These are phyloP conservation scores for Candida ponderosae DNA, from an alignment of 805 yeast species.

Conservation along the genomic window DNA sequence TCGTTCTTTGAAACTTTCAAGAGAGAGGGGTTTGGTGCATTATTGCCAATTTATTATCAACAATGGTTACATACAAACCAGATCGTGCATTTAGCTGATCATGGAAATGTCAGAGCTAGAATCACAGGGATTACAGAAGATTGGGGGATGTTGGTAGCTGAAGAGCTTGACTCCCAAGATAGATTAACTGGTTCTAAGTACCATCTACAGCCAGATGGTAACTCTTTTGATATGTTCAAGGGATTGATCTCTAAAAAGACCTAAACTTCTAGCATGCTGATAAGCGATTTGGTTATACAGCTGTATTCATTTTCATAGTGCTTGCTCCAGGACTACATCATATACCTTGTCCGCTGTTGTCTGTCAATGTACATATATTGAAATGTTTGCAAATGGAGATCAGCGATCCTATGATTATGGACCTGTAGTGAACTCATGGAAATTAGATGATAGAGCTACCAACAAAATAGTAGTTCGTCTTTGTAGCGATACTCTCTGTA, in stretches of 20 bases:
- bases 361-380: too few relatives aligned
- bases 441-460: too few relatives aligned
- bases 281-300: too few relatives aligned
- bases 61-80: conserved; percentile 84
- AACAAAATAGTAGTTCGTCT: too few relatives aligned
- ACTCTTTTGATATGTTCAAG: conserved; percentile 89
- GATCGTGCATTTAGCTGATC: conserved; percentile 57
- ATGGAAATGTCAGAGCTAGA: conserved; percentile 44
- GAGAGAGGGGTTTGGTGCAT: conserved; percentile 56
- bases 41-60: conserved; percentile 64
- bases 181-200: conserved; percentile 44
- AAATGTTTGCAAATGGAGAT: too few relatives aligned
- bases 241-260: conserved; percentile 70
- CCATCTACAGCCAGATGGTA: conserved; percentile 93
- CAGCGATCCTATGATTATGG: too few relatives aligned
- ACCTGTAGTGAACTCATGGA: too few relatives aligned
- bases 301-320: too few relatives aligned
- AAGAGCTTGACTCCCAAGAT: conserved; percentile 45
- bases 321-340: too few relatives aligned
- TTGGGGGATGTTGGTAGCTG: conserved; percentile 76
- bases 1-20: conserved; percentile 51
- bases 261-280: too few relatives aligned
- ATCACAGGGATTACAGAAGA: conserved; percentile 79
- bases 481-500: too few relatives aligned
- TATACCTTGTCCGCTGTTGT: too few relatives aligned